Evolutionary conservation across 2,329 filamentous ascomycete genomes (phyloP), one percentile per base, ranked within the genome.

Genomic region (Aspergillus cejpii): DNA sequence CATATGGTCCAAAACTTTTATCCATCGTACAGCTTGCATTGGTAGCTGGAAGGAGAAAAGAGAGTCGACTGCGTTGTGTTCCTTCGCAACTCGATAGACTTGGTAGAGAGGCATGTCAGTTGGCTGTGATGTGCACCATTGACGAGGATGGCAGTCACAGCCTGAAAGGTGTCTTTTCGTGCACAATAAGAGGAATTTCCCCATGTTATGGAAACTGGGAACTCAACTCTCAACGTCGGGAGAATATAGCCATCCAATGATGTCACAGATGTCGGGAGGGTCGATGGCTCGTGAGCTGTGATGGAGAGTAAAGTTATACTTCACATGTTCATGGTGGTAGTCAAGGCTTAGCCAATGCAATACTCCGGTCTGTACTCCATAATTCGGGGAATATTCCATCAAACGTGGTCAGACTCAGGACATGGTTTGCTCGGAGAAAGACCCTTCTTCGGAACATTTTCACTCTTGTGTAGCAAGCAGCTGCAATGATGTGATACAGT

Each of bases 361-460:
- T n/a, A n/a, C n/a, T n/a, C n/a, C n/a, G n/a, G n/a, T n/a, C n/a
- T n/a, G n/a, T n/a, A n/a, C n/a, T 3, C 11, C 6, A 17, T 20
- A 15, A 19, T 17, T 12, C 17, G 31, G 31, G 10, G 31, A 34
- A 34, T 34, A 34, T 17, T 12, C 10, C 3, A 34, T 17, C 14
- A 34, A 34, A 20, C 31, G 17, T 34, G 31, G 31, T 8, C 5
- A 17, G 8, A 2, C 10, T 11, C 15, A 14, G 26, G 34, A 23
- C 24, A 39, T n/a, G 27, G 24, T 40, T 31, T 33, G 21, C n/a
- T 48, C 37, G 37, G 41, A n/a, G 28, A 31, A 49, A 38, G 44
- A 42, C 40, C 45, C 41, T 50, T 47, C 41, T 15, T 50, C 53
- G 52, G 53, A 51, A 49, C 26, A 51, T 53, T 56, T 45, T 19